Evolutionary conservation across 345 rosid species (phyloP), one percentile per base, ranked within the genome.

Genomic region (Kandelia obovata): DNA sequence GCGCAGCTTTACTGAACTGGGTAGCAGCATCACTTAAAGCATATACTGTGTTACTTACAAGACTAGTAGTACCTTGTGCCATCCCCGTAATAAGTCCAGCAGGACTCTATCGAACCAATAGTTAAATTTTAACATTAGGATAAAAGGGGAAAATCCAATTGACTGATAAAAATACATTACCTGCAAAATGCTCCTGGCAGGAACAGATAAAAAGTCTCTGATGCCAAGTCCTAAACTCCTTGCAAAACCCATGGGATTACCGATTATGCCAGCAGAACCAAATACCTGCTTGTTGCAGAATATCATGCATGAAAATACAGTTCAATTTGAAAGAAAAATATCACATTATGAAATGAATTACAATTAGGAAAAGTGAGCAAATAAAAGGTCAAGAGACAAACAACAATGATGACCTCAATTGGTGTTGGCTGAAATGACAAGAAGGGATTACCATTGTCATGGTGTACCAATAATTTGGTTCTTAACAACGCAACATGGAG

Each of bases 1-100:
- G 98, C 69, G 97, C 98, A 79, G 96, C 96, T 87, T 88, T 94
- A 82, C 94, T 91, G 80, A 94, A 94, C 67, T 94, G 98, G 73
- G 96, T 88, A 75, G 98, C 87, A 63, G 97, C 97, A 75, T 94
- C 98, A 73, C 96, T 91, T 79, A 93, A 73, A 55, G 98, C 98
- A 77, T 85, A 94, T 19, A 94, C 87, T 20, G 98, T 94, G 83
- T 84, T 91, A 73, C 91, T 91, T 63, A 94, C 79, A 73, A 94
- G 97, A 75, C 98, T 91, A 7, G 86, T 81, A 61, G 98, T 94
- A 64, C 98, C 98, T 68, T 89, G 87, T 28, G 97, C 98, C 96
- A 94, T 81, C 74, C 96, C 98, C 43, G 84, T 78, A 62, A 94
- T 86, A 69, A 94, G 85, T 74, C 95, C 97, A 53, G 87, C 81